Conservation (phyloP, 1,284 basidiomycete species). For the Gomphus bonarii region DNA sequence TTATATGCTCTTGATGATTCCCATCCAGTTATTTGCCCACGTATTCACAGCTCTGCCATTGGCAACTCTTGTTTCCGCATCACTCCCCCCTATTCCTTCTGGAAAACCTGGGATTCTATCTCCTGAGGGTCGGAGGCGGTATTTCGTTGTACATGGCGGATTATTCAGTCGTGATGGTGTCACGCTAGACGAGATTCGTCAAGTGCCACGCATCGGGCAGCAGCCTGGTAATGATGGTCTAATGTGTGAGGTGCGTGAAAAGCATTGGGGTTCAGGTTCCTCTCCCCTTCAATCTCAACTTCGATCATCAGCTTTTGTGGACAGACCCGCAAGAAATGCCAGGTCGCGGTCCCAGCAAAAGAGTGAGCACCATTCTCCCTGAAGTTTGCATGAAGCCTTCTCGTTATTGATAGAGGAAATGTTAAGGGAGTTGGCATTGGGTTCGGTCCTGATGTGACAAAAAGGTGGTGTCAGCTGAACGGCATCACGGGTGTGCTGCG, state of each 20-base stretch:
- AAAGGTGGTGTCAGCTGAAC: conserved; percentile 82
- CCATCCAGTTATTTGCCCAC: conserved; percentile 72
- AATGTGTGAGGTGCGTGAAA: conserved; percentile 65
- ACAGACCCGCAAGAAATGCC: conserved; percentile 88
- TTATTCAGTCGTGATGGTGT: conserved; percentile 93
- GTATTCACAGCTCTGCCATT: conserved; percentile 88
- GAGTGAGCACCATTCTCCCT: conserved; percentile 33
- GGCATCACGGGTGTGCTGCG: conserved; percentile 85
- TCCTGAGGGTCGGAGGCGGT: conserved; percentile 78
- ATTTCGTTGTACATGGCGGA: conserved; percentile 94
- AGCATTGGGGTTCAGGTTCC: background rate
- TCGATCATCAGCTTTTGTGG: conserved; percentile 56
- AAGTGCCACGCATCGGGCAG: conserved; percentile 77
- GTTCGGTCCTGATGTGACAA: conserved; percentile 91
- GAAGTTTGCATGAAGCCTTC: background rate
- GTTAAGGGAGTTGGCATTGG: conserved; percentile 84
- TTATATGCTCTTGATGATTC: background rate
- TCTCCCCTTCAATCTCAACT: conserved; percentile 38
- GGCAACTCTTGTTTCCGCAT: conserved; percentile 75
- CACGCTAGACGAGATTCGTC: conserved; percentile 84
- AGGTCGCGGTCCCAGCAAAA: conserved; percentile 95
- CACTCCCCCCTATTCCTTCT: conserved; percentile 42
- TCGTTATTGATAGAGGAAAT: background rate
- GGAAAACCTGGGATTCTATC: conserved; percentile 57
- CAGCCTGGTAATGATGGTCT: conserved; percentile 94